These are phyloP conservation scores for Cutaneotrichosporon sp. DNA, from an alignment of 1,284 basidiomycete genomes.

Conservation along the genomic window DNA sequence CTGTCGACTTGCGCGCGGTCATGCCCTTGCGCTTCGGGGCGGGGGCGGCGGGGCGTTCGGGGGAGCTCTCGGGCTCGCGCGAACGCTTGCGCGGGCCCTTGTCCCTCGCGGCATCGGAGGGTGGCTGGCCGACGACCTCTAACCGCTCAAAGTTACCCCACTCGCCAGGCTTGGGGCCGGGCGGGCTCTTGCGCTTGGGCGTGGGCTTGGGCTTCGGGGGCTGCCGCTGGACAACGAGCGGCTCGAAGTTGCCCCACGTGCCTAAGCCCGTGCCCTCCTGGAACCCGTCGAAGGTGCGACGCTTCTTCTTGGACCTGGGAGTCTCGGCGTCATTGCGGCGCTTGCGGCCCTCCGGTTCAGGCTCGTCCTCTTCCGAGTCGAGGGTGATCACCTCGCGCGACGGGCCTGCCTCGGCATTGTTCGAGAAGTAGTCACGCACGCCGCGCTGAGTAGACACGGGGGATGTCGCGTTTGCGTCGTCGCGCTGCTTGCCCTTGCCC, in stretches of 20 bases:
- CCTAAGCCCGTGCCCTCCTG: constrained; percentile 5
- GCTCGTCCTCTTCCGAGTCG: not conserved
- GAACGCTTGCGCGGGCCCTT: no score
- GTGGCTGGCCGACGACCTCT: not conserved
- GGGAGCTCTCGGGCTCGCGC: not conserved
- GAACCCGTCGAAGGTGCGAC: not conserved
- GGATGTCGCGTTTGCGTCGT: not conserved
- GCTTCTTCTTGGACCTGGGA: not conserved
- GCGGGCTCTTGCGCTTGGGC: not conserved
- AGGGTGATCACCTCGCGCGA: not conserved
- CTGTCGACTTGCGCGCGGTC: constrained; percentile 5
- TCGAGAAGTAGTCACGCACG: not conserved
- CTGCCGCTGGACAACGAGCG: not conserved
- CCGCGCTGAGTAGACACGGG: not conserved
- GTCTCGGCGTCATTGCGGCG: not conserved
- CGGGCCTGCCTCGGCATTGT: not conserved
- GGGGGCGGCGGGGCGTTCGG: not conserved
- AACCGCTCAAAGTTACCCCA: constrained; percentile 22
- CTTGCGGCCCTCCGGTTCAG: not conserved
- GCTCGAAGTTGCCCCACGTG: constrained; percentile 22
- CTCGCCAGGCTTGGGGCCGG: constrained; percentile 9
- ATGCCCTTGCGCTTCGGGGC: not conserved
- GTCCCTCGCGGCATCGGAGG: no score
- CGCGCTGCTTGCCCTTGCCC: not conserved
- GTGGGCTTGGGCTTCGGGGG: not conserved